Base-by-base conservation (phyloP, 176 grass and related monocot species). In the Elymus sibiricus region DNA sequence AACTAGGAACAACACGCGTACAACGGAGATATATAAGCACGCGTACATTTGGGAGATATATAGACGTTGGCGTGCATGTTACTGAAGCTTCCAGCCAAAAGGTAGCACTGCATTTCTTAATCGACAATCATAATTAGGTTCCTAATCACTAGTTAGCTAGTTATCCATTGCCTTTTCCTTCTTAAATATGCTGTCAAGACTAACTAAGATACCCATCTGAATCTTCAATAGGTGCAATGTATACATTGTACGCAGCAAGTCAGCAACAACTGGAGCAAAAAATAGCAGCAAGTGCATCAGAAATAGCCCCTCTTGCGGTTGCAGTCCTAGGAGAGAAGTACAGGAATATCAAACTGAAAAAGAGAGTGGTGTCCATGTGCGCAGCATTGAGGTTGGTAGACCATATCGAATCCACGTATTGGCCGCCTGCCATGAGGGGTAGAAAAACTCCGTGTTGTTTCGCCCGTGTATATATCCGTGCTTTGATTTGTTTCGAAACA, bases 81-180 rank as follows among this genome's bases (percentile, higher is more conserved):
- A 82, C 62, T 11, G 55, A 83, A 79, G 56, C 79, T 90, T 83
- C 74, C 34, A 65, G 65, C 70, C 13, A 53, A 90, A 82, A 90
- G 72, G 24, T 63, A 29, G 51, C n/a, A 55, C 29, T 32, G 2
- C 17, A n/a, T 63, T 77, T 82, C 55, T 78, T 72, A 78, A 82
- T 82, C 84, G 10, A 40, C 34, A 46, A 79, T 58, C 32, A 21
- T 58, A 83, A 74, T 28, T 72, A 66, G 60, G 60, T 38, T 53
- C 28, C 29, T 77, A 77, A 77, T 85, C 42, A 53, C 72, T 14
- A 51, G 47, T 51, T 51, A 51, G 47, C 70, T 38, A 66, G 22
- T 76, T 10, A 64, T 21, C 42, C 29, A 28, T 25, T 64, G 34
- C 42, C 16, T 19, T 79, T 40, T 65, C 14, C 3, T 58, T 79